phyloP scores from a whole-genome alignment of 2,329 filamentous ascomycete genomes.

The Colletotrichum incanum region DNA sequence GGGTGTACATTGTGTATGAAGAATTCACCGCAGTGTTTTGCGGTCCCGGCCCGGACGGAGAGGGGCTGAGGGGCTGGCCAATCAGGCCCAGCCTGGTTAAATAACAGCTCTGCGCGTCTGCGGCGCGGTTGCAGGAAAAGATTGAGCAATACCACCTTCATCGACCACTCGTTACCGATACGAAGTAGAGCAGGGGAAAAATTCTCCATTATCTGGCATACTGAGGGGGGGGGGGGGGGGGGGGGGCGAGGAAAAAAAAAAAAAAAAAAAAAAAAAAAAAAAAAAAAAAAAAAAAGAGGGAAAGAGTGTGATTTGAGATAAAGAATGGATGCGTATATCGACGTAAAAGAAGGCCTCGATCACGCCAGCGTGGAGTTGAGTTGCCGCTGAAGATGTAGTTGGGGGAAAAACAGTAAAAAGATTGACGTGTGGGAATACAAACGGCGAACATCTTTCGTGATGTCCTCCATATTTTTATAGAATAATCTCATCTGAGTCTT shows the following conservation, averaged over 20 bases:
- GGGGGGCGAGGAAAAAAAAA: too few species aligned
- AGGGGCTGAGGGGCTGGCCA: constrained; percentile 12
- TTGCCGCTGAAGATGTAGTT: constrained; percentile 10
- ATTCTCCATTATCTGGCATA: not conserved
- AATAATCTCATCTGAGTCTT: not conserved
- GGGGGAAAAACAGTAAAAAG: not conserved
- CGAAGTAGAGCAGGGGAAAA: constrained; percentile 1
- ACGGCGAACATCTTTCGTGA: not conserved
- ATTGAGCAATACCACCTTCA: constrained; percentile 17
- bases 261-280: too few species aligned
- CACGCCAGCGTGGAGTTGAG: constrained; percentile 23
- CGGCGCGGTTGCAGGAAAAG: constrained; percentile 23
- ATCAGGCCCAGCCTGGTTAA: not conserved
- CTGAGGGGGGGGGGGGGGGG: too few species aligned
- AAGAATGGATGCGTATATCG: constrained; percentile 29
- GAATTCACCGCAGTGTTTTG: not conserved
- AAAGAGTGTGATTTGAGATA: not conserved
- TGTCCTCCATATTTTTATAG: not conserved
- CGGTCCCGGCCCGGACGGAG: constrained; percentile 16
- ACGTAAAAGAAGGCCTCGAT: constrained; percentile 22
- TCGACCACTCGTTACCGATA: not conserved
- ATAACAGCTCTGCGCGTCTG: constrained; percentile 15
- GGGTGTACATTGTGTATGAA: not conserved
- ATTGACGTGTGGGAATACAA: not conserved
- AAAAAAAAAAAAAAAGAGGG: too few species aligned